These are phyloP conservation scores for Candida krabiensis DNA, from an alignment of 805 yeast genomes.

Conservation along the genomic window DNA sequence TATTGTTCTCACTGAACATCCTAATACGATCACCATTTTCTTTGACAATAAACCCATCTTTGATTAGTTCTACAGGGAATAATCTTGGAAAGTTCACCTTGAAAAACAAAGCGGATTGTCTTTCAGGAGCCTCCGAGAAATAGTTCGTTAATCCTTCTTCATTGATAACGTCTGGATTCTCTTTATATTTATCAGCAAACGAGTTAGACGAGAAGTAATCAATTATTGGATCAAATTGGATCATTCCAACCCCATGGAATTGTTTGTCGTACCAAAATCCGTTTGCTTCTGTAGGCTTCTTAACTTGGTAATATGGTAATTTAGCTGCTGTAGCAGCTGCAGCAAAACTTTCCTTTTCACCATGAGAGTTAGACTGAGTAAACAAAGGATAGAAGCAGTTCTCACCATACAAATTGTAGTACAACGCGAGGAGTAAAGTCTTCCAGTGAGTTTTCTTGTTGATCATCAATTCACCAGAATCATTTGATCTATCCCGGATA, in stretches of 20 bases:
- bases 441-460: constrained; percentile 48
- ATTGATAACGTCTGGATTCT: constrained; percentile 20
- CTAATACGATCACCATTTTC: constrained; percentile 33
- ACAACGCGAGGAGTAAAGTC: constrained; percentile 46
- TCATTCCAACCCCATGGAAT: constrained; percentile 52
- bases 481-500: constrained; percentile 49
- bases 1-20: constrained; percentile 25
- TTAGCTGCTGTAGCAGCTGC: constrained; percentile 48
- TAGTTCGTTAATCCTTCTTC: constrained; percentile 20
- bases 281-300: constrained; percentile 44
- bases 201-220: constrained; percentile 34
- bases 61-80: constrained; percentile 32
- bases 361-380: constrained; percentile 41
- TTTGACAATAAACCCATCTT: constrained; percentile 27
- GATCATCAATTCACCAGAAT: constrained; percentile 50
- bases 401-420: constrained; percentile 50
- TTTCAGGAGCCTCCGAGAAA: constrained; percentile 23
- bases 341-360: constrained; percentile 52
- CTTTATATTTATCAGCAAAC: constrained; percentile 22
- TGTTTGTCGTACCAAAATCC: constrained; percentile 41
- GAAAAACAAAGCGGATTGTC: constrained; percentile 29
- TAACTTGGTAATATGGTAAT: constrained; percentile 46
- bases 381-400: constrained; percentile 41
- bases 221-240: constrained; percentile 50
- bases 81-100: constrained; percentile 34